phyloP scores from a whole-genome alignment of 352 stramenopile genomes.

The Globisporangium solare region DNA sequence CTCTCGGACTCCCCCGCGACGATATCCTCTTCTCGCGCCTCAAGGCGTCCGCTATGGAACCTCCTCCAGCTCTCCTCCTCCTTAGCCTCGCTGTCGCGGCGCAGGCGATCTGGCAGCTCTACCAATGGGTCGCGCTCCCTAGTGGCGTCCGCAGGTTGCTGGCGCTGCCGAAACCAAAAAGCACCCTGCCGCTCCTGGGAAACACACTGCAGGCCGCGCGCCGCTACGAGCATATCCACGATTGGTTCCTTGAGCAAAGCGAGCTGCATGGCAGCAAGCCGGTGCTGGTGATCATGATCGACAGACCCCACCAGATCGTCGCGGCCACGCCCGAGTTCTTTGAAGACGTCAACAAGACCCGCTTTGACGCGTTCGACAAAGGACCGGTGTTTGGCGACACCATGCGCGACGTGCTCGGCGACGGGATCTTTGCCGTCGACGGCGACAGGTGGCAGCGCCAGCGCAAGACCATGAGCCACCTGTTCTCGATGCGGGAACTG shows the following conservation, averaged over 20 bases:
- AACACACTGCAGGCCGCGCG: slow-evolving; percentile 14
- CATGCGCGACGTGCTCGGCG: slow-evolving; percentile 22
- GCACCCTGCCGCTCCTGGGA: slow-evolving; percentile 10
- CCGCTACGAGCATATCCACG: slow-evolving; percentile 8
- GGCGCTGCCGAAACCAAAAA: neutral
- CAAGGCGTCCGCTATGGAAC: too few relatives aligned
- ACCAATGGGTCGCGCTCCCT: slow-evolving; percentile 1
- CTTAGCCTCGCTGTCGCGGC: too few relatives aligned
- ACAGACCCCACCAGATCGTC: slow-evolving; percentile 2
- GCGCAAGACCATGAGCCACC: slow-evolving; percentile 22
- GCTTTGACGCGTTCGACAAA: slow-evolving; percentile 13
- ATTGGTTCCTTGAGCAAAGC: slow-evolving; percentile 3
- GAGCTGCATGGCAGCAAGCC: slow-evolving; percentile 5
- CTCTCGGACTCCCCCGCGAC: too few relatives aligned
- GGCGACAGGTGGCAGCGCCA: slow-evolving; percentile 26
- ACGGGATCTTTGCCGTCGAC: slow-evolving; percentile 24
- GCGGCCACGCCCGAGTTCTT: slow-evolving; percentile 10
- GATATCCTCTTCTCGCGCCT: too few relatives aligned
- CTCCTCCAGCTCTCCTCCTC: too few relatives aligned
- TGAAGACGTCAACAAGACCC: slow-evolving; percentile 19
- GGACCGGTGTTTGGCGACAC: slow-evolving; percentile 7
- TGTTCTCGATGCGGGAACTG: slow-evolving; percentile 27
- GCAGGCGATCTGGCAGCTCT: neutral
- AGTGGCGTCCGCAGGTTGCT: slow-evolving; percentile 1
- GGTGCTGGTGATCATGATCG: slow-evolving; percentile 6